Conservation (phyloP, 2,329 filamentous ascomycete species). For the Clarireedia homoeocarpa region DNA sequence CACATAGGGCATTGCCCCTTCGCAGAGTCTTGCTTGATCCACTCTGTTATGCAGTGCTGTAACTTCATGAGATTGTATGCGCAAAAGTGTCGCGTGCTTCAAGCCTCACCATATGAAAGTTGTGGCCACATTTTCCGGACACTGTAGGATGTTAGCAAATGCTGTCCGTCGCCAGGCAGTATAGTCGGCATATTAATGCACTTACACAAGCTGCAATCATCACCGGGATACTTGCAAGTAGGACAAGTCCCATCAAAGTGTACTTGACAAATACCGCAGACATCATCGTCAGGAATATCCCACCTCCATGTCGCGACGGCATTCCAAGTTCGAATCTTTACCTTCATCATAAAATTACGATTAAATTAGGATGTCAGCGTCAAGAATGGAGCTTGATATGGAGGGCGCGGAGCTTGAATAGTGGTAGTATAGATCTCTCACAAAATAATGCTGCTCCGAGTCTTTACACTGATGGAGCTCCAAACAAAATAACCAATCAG, state of each 20-base stretch:
- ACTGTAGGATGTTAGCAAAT: conserved; percentile 44
- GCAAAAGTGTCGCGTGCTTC: not conserved
- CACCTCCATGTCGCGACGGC: conserved; percentile 95
- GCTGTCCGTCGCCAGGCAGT: not conserved
- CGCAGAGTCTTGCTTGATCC: conserved; percentile 91
- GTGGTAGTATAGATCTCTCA: not conserved
- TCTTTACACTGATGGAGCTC: not conserved
- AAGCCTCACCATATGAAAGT: conserved; percentile 80
- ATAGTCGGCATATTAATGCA: conserved; percentile 14
- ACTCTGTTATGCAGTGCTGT: conserved; percentile 90
- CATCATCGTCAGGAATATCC: conserved; percentile 95
- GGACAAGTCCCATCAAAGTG: conserved; percentile 97
- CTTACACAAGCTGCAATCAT: conserved; percentile 86
- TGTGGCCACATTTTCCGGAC: conserved; percentile 93
- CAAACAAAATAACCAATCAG: not conserved
- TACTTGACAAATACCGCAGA: conserved; percentile 96
- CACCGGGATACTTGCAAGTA: conserved; percentile 94
- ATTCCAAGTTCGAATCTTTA: conserved; percentile 88
- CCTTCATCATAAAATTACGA: conserved; percentile 62
- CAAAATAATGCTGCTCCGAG: not conserved
- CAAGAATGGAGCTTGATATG: not conserved
- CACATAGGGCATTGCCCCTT: conserved; percentile 98
- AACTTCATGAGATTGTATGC: not conserved
- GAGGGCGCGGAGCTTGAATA: not conserved
- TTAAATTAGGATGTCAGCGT: not conserved